phyloP scores from a whole-genome alignment of 495 filamentous ascomycete species.

The Penicillium bialowiezense region DNA sequence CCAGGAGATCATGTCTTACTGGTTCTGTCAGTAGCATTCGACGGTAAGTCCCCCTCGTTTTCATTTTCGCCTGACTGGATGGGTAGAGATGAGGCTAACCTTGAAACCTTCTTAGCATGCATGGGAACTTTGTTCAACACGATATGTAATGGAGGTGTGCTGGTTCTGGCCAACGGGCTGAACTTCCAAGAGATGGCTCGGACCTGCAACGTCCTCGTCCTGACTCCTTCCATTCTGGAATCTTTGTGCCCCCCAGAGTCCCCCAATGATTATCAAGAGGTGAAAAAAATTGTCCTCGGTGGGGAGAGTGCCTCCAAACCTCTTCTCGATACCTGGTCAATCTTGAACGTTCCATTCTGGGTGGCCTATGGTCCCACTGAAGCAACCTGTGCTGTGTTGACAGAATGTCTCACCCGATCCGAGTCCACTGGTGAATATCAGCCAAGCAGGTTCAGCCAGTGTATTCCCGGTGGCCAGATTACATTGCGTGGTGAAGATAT shows the following conservation, averaged over 20 bases:
- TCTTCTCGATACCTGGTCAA: slow-evolving; percentile 17
- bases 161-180: neutral
- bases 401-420: slow-evolving; percentile 6
- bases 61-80: no score
- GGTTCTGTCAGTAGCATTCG: slow-evolving; percentile 2
- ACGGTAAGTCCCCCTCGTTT: slow-evolving; percentile 2
- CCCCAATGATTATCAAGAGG: slow-evolving; percentile 1
- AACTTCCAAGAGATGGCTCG: slow-evolving; percentile 6
- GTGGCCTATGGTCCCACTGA: slow-evolving; percentile 24
- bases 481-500: neutral
- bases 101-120: no score
- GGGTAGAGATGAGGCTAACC: no score
- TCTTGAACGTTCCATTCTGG: slow-evolving; percentile 11
- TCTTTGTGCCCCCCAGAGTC: neutral
- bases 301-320: slow-evolving; percentile 16
- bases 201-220: slow-evolving; percentile 11
- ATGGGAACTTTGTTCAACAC: slow-evolving; percentile 4
- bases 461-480: neutral
- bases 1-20: neutral
- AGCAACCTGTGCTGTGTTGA: slow-evolving; percentile 14
- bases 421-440: neutral
- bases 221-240: slow-evolving; percentile 15
- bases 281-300: slow-evolving; percentile 23
- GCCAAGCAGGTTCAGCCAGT: neutral
- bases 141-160: neutral